phyloP scores from a whole-genome alignment of 78 protist species.

The Isochrysis galbana region DNA sequence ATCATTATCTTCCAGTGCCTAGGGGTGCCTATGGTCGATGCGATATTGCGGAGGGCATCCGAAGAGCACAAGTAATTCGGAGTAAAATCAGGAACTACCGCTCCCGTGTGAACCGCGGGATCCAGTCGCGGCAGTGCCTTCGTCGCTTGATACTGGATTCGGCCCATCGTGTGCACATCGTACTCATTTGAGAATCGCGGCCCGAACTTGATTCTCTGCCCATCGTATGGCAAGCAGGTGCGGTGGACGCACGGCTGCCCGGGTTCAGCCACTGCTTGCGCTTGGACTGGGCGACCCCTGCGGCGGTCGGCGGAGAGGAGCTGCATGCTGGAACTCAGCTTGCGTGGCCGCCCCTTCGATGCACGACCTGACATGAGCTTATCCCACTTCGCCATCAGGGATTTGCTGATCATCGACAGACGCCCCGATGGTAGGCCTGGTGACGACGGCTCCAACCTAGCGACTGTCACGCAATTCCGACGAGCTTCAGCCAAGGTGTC shows the following conservation, averaged over 20 bases:
- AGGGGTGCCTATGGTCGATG: background rate
- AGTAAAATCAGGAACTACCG: background rate
- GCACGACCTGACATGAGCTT: too few relatives aligned
- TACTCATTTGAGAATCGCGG: background rate
- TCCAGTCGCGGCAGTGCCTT: conserved; percentile 11
- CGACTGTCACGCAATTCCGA: too few relatives aligned
- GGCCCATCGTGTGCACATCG: background rate
- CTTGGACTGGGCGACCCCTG: too few relatives aligned
- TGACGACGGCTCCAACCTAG: too few relatives aligned
- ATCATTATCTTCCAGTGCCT: background rate
- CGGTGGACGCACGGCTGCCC: background rate
- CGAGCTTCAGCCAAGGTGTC: too few relatives aligned
- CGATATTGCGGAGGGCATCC: background rate
- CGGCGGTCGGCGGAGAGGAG: too few relatives aligned
- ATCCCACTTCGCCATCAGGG: too few relatives aligned
- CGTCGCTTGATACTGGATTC: background rate
- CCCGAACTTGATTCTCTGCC: background rate
- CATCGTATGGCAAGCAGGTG: background rate
- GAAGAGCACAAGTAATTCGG: background rate
- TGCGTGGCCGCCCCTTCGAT: too few relatives aligned
- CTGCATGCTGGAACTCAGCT: too few relatives aligned
- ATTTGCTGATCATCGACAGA: too few relatives aligned
- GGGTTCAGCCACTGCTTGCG: too few relatives aligned
- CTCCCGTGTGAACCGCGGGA: background rate
- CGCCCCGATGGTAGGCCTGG: too few relatives aligned